A percentile compares a stretch with the other conserved stretches of the same genome.
Conservation (phyloP, 1,284 basidiomycete species). For the Puccinia horiana region DNA sequence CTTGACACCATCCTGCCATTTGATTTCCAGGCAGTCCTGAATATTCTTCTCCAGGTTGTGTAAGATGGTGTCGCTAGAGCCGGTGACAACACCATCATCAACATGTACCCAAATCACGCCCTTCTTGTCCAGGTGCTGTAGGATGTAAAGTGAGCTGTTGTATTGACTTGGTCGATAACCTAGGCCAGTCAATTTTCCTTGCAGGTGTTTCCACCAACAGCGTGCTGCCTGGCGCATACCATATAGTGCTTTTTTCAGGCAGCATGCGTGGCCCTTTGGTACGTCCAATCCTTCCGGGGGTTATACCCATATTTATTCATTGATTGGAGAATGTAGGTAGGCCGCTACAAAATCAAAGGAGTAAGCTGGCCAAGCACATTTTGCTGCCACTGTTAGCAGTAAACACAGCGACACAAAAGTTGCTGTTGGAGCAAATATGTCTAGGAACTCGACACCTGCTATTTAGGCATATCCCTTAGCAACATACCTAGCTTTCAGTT, state of each 20-base stretch:
- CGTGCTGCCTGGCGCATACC: background rate
- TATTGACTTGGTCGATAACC: background rate
- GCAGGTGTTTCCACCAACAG: slow-evolving; percentile 21
- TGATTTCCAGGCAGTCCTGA: background rate
- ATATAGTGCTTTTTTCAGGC: slow-evolving; percentile 8
- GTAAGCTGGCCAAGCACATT: background rate
- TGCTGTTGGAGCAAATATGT: slow-evolving; percentile 25
- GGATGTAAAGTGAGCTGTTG: background rate
- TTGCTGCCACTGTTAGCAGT: background rate
- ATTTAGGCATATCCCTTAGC: slow-evolving; percentile 3
- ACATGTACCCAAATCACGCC: slow-evolving; percentile 11
- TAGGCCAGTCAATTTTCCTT: background rate
- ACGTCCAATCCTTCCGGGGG: background rate
- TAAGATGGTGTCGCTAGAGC: background rate
- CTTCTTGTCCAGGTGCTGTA: background rate
- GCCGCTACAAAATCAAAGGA: slow-evolving; percentile 32
- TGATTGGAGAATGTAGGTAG: slow-evolving; percentile 12
- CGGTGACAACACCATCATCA: slow-evolving; percentile 12
- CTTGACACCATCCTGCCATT: too few species aligned
- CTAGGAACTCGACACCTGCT: background rate
- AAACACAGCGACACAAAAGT: slow-evolving; percentile 16
- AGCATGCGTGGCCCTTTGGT: background rate
- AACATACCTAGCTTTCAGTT: background rate
- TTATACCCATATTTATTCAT: slow-evolving; percentile 18
- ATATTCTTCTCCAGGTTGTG: background rate